Conservation (phyloP, 108 stramenopile species). For the Skeletonema marinoi region DNA sequence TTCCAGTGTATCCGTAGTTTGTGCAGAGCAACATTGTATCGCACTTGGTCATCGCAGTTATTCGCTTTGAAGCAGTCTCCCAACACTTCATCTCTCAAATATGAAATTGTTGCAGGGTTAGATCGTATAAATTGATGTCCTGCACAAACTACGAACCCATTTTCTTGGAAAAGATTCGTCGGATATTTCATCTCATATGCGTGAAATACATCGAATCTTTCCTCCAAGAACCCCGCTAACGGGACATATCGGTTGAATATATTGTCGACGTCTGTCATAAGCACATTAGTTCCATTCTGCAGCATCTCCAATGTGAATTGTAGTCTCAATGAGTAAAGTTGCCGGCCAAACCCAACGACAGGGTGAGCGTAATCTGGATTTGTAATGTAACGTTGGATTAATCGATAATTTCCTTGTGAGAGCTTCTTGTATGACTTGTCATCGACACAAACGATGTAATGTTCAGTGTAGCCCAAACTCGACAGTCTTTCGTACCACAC, state of each 20-base stretch:
- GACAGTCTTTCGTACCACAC: constrained; percentile 44
- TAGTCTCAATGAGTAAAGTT: constrained; percentile 2
- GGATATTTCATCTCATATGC: constrained; percentile 46
- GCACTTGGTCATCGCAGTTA: constrained; percentile 54
- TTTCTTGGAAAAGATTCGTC: constrained; percentile 13
- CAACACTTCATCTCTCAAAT: constrained; percentile 34
- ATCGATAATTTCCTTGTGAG: not conserved
- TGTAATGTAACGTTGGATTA: not conserved
- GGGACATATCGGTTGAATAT: constrained; percentile 40
- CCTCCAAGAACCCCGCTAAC: constrained; percentile 12
- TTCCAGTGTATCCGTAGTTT: constrained; percentile 35
- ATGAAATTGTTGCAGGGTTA: constrained; percentile 18
- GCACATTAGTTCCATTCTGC: constrained; percentile 28
- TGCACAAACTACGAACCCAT: constrained; percentile 51
- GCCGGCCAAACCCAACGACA: not conserved
- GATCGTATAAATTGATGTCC: constrained; percentile 51
- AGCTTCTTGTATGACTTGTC: constrained; percentile 1
- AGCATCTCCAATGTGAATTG: constrained; percentile 37
- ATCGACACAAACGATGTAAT: constrained; percentile 2
- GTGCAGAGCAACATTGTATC: constrained; percentile 29
- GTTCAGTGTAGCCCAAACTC: constrained; percentile 10
- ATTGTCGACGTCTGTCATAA: constrained; percentile 56
- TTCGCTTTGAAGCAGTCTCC: constrained; percentile 14
- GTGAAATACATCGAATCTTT: constrained; percentile 32
- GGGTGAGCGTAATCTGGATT: constrained; percentile 6